Evolutionary conservation across 768 basidiomycete genomes (phyloP).

Genomic region (Suillus placidus): DNA sequence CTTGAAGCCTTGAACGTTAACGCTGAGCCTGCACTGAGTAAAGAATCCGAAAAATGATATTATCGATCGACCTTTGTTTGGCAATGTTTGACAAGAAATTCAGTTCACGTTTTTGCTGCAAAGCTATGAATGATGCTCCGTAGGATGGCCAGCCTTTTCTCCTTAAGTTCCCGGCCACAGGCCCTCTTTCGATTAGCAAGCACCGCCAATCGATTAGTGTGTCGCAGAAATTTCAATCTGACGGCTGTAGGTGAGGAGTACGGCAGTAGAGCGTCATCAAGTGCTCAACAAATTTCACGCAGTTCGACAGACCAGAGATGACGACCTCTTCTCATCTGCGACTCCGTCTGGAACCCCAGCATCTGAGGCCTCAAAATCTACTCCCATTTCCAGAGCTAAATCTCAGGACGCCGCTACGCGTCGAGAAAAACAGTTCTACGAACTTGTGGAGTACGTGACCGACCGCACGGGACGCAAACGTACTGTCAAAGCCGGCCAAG

Average conservation of each 20-base stretch:
- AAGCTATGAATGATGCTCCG: not conserved
- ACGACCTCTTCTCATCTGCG: slow-evolving; percentile 18
- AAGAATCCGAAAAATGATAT: no score
- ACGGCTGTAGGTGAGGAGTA: slow-evolving; percentile 2
- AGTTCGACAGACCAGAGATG: slow-evolving; percentile 22
- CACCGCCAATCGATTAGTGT: not conserved
- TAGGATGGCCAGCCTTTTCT: slow-evolving; percentile 1
- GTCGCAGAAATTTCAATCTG: not conserved
- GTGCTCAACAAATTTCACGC: slow-evolving; percentile 1
- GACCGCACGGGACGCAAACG: slow-evolving; percentile 34
- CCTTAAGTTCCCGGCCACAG: not conserved
- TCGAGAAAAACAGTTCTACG: slow-evolving; percentile 27
- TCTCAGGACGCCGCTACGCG: not conserved
- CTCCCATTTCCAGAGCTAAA: not conserved
- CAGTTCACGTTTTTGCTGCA: not conserved
- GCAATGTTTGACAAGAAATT: not conserved
- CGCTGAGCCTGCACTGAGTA: no score
- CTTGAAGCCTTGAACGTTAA: no score
- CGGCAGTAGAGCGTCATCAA: not conserved
- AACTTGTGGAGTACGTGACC: slow-evolving; percentile 29
- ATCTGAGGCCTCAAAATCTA: not conserved
- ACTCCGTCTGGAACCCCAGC: slow-evolving; percentile 2
- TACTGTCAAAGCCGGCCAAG: slow-evolving; percentile 34
- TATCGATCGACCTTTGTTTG: not conserved
- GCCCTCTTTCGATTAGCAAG: slow-evolving; percentile 2